A percentile compares a stretch with the other conserved stretches of the same genome.
These are phyloP conservation scores for Suhomyces terraborum DNA, from an alignment of 1,139 yeast species.

Conservation along the genomic window DNA sequence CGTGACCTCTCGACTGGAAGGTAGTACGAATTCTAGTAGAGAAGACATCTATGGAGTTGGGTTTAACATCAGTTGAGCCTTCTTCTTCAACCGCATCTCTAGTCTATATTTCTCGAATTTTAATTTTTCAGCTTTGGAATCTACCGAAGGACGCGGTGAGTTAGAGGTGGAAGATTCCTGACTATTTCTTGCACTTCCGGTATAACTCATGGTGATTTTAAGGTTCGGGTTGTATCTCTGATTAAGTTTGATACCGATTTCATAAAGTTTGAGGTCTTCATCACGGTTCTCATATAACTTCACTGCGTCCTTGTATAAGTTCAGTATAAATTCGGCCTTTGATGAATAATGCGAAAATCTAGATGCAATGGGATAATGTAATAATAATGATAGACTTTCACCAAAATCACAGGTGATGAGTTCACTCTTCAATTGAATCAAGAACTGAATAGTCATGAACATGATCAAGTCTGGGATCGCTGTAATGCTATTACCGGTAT, in stretches of 20 bases:
- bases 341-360: constrained; percentile 17
- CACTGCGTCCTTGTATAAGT: constrained; percentile 34
- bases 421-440: constrained; percentile 53
- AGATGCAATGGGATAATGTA: constrained; percentile 55
- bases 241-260: constrained; percentile 41
- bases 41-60: constrained; percentile 6
- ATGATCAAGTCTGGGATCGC: constrained; percentile 46
- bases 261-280: constrained; percentile 45
- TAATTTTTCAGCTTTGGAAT: constrained; percentile 35
- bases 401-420: constrained; percentile 60
- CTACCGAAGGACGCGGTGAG: constrained; percentile 18
- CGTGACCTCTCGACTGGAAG: too few relatives aligned
- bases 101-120: constrained; percentile 45
- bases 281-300: constrained; percentile 31
- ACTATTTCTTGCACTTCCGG: constrained; percentile 23
- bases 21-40: too few relatives aligned
- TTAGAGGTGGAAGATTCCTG: constrained; percentile 17
- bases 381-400: constrained; percentile 56
- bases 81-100: constrained; percentile 49
- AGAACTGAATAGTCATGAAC: constrained; percentile 51
- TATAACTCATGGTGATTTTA: constrained; percentile 36
- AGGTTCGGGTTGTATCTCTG: constrained; percentile 39
- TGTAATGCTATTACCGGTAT: constrained; percentile 20
- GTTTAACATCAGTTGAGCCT: constrained; percentile 41
- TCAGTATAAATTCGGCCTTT: constrained; percentile 24